Base-by-base conservation (phyloP, 345 rosid genomes). In the Gynandropsis gynandra region DNA sequence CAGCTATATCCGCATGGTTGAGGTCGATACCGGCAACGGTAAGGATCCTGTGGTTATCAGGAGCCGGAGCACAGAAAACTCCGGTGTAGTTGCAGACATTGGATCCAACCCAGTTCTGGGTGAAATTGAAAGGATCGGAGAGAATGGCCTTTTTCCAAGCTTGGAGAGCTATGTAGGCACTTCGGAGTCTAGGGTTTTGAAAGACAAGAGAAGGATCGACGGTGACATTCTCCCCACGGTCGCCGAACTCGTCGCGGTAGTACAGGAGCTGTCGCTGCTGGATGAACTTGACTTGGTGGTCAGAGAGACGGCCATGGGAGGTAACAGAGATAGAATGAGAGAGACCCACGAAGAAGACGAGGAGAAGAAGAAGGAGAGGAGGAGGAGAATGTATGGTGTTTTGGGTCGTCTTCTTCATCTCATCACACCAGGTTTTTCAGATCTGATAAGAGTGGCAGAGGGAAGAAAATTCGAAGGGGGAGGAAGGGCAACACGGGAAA, bases 21-120 rank as follows among this genome's bases (percentile, higher is more conserved):
- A 87, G 87, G 68, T 87, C 93, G 63, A 87, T 70, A n/a, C 93
- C 96, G 52, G 93, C 96, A 32, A 87, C 87, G 0, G 89, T 81
- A 11, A 61, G 69, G 76, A 81, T 77, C 47, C 13, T 63, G 36
- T 32, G 72, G 65, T 83, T 64, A 58, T 83, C 84, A 12, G 20
- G 89, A 0, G 93, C 82, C 2, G 1, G 74, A 0, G 96, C 80
- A 42, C 96, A 87, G 85, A 8, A 79, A 4, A 87, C 87, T 0
- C 63, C 67, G 4, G 65, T 63, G 73, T 87, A 87, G 63, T 16
- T 36, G 43, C 96, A 87, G 34, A 87, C 96, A 34, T 38, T 10
- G 65, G 89, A 65, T 63, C 96, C 87, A 50, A 67, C 69, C 96
- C 96, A 87, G 62, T 81, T 36, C 0, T 4, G 40, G 9, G 96